These are phyloP conservation scores for Gomphus bonarii DNA, from an alignment of 1,284 basidiomycete genomes.

Conservation along the genomic window DNA sequence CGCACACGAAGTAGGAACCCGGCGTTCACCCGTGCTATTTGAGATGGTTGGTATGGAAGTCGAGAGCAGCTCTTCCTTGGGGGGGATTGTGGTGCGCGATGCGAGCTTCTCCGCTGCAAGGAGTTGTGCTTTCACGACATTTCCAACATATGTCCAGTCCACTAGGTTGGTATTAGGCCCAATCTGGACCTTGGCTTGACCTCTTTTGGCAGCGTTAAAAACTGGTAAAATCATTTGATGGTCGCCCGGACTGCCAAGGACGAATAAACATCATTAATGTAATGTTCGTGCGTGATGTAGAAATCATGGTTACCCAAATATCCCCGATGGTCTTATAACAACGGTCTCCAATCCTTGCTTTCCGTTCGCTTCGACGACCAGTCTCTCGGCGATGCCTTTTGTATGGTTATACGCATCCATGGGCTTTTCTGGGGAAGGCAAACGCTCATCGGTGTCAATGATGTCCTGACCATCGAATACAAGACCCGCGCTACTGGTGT, in stretches of 20 bases:
- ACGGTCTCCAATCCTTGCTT: conserved; percentile 79
- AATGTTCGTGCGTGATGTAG: not conserved
- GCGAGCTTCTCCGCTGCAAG: conserved; percentile 84
- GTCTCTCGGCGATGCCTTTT: conserved; percentile 86
- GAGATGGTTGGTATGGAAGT: conserved; percentile 51
- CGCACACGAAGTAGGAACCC: conserved; percentile 68
- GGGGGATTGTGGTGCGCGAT: conserved; percentile 30
- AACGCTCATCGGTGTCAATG: conserved; percentile 84
- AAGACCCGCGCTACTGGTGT: conserved; percentile 91
- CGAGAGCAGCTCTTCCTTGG: conserved; percentile 21
- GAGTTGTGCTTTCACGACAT: conserved; percentile 91
- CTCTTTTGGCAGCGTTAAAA: conserved; percentile 70
- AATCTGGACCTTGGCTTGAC: conserved; percentile 89
- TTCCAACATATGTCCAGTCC: conserved; percentile 97
- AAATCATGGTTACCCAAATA: conserved; percentile 68
- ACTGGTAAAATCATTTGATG: conserved; percentile 72
- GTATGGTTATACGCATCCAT: conserved; percentile 94
- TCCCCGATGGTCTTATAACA: conserved; percentile 88
- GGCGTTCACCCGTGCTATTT: conserved; percentile 47
- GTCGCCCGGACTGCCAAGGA: conserved; percentile 70
- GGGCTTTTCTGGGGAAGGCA: conserved; percentile 64
- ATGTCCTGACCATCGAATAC: conserved; percentile 82
- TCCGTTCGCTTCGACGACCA: conserved; percentile 82
- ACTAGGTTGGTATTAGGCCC: conserved; percentile 91
- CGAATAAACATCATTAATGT: conserved; percentile 7